Evolutionary conservation across 1,284 basidiomycete genomes (phyloP).

Genomic region (Rhodotorula sp.): DNA sequence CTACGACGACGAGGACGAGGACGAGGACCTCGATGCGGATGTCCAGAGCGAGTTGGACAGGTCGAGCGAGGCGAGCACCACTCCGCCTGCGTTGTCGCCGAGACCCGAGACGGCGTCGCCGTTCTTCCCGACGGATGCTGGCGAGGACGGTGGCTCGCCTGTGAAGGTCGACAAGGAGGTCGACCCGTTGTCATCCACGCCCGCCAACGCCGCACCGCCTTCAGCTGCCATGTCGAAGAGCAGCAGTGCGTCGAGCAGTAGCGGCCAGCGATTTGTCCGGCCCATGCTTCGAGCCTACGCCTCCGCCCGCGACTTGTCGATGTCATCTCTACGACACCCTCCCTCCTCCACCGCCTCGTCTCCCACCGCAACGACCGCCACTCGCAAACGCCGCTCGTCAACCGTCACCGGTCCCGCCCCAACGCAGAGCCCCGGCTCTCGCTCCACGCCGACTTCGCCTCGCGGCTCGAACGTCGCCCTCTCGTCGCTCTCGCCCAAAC

Average conservation of each 20-base stretch:
- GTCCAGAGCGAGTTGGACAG: neutral
- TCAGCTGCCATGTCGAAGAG: neutral
- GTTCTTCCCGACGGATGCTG: too few relatives aligned
- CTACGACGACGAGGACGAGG: neutral
- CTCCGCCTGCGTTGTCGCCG: neutral
- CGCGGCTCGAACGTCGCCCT: neutral
- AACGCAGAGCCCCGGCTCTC: neutral
- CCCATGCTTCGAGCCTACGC: constrained; percentile 34
- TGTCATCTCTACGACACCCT: constrained; percentile 13
- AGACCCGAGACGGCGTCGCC: too few relatives aligned
- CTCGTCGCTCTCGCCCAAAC: constrained; percentile 2
- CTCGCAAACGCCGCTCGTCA: constrained; percentile 12
- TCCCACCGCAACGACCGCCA: neutral
- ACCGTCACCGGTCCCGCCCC: neutral
- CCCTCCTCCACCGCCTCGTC: neutral
- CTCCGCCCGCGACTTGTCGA: constrained; percentile 35
- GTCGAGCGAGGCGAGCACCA: neutral
- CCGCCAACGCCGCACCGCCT: neutral
- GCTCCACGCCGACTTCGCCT: neutral
- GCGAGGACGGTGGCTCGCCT: neutral
- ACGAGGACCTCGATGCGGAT: neutral
- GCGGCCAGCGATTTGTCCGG: neutral
- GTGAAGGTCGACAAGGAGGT: neutral
- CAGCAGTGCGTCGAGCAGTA: neutral
- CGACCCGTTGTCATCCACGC: too few relatives aligned